These are phyloP conservation scores for Thraustotheca clavata DNA, from an alignment of 352 stramenopile genomes.

Conservation along the genomic window DNA sequence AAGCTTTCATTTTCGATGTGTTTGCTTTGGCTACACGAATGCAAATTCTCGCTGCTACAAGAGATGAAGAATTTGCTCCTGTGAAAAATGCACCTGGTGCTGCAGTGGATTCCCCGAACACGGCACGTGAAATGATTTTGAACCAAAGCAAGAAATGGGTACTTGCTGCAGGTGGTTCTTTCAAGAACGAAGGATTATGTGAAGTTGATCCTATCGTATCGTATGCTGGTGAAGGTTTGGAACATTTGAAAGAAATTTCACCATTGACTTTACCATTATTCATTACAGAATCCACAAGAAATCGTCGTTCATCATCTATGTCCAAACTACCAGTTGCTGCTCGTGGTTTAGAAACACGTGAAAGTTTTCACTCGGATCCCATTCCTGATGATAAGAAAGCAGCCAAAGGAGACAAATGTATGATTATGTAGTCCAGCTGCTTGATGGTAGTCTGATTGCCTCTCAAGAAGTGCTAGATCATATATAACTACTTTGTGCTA, in stretches of 20 bases:
- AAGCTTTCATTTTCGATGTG: slow-evolving; percentile 99
- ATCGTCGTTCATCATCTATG: background rate
- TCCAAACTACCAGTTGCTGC: background rate
- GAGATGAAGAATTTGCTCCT: slow-evolving; percentile 89
- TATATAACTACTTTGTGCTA: too few relatives aligned
- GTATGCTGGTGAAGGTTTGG: slow-evolving; percentile 80
- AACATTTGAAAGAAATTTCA: slow-evolving; percentile 13
- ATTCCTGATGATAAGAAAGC: background rate
- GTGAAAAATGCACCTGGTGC: slow-evolving; percentile 87
- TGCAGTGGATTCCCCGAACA: slow-evolving; percentile 77
- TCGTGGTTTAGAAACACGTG: background rate
- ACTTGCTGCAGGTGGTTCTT: slow-evolving; percentile 27
- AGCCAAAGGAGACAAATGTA: background rate
- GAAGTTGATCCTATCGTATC: slow-evolving; percentile 86
- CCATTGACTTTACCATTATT: slow-evolving; percentile 9
- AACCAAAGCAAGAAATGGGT: slow-evolving; percentile 56
- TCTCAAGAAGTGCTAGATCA: too few relatives aligned
- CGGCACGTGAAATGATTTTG: slow-evolving; percentile 60
- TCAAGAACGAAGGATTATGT: slow-evolving; percentile 23
- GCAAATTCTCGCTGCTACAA: slow-evolving; percentile 90
- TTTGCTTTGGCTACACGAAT: slow-evolving; percentile 92
- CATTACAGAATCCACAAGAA: background rate
- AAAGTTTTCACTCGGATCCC: background rate
- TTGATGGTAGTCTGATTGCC: too few relatives aligned
- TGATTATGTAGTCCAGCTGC: slow-evolving; percentile 6